Percentiles rank a stretch among this genome's conserved stretches.
phyloP scores from a whole-genome alignment of 2,329 filamentous ascomycete species.

The Escovopsis sp. region DNA sequence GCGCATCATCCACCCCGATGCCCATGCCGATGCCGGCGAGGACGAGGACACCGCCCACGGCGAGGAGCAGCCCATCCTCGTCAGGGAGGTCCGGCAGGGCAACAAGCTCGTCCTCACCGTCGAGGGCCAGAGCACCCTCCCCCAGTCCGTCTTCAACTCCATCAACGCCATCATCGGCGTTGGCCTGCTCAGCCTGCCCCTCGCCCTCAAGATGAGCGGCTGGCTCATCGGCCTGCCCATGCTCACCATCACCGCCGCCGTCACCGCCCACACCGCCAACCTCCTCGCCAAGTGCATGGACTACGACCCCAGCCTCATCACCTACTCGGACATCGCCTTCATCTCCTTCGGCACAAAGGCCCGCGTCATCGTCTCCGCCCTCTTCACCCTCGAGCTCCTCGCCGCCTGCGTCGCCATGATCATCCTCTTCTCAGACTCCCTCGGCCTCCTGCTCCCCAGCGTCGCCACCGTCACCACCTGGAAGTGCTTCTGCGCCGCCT shows the following conservation, averaged over 20 bases:
- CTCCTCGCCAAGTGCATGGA: slow-evolving; percentile 81
- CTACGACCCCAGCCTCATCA: slow-evolving; percentile 70
- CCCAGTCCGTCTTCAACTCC: slow-evolving; percentile 92
- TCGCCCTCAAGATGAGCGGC: slow-evolving; percentile 75
- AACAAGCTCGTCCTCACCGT: slow-evolving; percentile 73
- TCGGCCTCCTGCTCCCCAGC: slow-evolving; percentile 62
- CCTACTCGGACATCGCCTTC: slow-evolving; percentile 86
- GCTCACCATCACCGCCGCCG: slow-evolving; percentile 55
- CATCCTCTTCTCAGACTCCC: slow-evolving; percentile 84
- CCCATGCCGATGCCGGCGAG: slow-evolving; percentile 8
- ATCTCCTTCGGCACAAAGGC: slow-evolving; percentile 77
- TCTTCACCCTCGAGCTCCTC: slow-evolving; percentile 79
- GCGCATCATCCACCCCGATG: slow-evolving; percentile 30
- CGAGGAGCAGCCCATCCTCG: slow-evolving; percentile 61
- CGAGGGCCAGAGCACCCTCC: slow-evolving; percentile 86
- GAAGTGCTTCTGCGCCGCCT: slow-evolving; percentile 70
- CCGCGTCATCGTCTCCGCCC: slow-evolving; percentile 63
- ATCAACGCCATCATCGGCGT: slow-evolving; percentile 88
- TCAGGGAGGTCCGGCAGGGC: slow-evolving; percentile 80
- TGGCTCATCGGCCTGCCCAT: slow-evolving; percentile 74
- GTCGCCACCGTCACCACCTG: slow-evolving; percentile 52
- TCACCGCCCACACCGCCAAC: slow-evolving; percentile 76
- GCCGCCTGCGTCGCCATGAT: slow-evolving; percentile 81
- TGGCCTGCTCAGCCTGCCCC: slow-evolving; percentile 73
- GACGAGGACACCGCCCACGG: slow-evolving; percentile 29